Evolutionary conservation across 129 eudicot genomes (phyloP).

Genomic region (Scalesia atractyloides): DNA sequence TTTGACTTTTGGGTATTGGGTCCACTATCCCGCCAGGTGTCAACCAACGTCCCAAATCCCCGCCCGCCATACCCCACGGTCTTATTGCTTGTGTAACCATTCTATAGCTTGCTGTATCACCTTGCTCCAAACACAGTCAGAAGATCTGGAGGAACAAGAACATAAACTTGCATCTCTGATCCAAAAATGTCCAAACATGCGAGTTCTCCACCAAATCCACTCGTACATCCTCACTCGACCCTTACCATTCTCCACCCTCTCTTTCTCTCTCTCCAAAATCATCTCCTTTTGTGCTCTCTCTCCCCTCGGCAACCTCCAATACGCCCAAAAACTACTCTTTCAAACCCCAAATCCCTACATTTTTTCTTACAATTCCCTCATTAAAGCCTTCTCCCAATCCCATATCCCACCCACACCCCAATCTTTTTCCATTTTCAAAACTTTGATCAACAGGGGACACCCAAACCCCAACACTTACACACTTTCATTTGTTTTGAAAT

Average conservation of each 20-base stretch:
- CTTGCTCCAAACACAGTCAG: neutral
- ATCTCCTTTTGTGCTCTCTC: slow-evolving; percentile 49
- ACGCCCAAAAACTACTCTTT: slow-evolving; percentile 42
- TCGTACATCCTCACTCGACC: slow-evolving; percentile 50
- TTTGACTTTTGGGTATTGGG: no score
- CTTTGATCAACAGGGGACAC: slow-evolving; percentile 31
- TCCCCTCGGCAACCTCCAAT: slow-evolving; percentile 31
- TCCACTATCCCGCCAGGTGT: no score
- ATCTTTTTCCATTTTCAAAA: slow-evolving; percentile 47
- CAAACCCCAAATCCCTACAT: slow-evolving; percentile 51
- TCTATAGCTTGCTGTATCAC: neutral
- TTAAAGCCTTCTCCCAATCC: slow-evolving; percentile 33
- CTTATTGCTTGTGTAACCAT: no score
- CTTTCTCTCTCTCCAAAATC: slow-evolving; percentile 56
- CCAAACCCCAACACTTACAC: slow-evolving; percentile 53
- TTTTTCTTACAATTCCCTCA: slow-evolving; percentile 47
- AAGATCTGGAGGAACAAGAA: slow-evolving; percentile 42
- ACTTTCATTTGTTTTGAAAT: slow-evolving; percentile 45
- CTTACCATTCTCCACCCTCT: slow-evolving; percentile 33
- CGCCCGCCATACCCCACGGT: no score
- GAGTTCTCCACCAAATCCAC: slow-evolving; percentile 61
- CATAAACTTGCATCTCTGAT: slow-evolving; percentile 41
- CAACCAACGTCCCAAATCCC: no score
- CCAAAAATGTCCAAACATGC: slow-evolving; percentile 57
- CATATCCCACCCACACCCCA: slow-evolving; percentile 33